Conservation (phyloP, 176 grass and related monocot species). For the Aegilops speltoides region DNA sequence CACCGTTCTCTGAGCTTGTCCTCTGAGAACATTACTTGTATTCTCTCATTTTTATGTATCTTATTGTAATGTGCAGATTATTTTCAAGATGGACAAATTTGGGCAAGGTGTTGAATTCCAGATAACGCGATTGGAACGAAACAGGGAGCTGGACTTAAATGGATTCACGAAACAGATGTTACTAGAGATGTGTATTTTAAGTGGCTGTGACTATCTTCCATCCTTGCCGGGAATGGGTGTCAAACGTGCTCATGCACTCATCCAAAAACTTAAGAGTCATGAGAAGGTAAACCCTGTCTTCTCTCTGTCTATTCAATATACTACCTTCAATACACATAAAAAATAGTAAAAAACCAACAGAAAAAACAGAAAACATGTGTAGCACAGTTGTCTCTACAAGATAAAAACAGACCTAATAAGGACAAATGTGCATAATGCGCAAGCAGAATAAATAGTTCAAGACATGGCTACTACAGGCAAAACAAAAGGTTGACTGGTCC, state of each 20-base stretch:
- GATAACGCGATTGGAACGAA: constrained; percentile 55
- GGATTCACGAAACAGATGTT: constrained; percentile 93
- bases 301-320: neutral
- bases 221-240: constrained; percentile 96
- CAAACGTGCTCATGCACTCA: constrained; percentile 84
- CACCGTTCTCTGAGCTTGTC: neutral
- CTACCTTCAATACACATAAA: constrained; percentile 10
- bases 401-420: constrained; percentile 4
- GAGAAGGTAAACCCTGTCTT: constrained; percentile 68
- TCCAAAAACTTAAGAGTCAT: constrained; percentile 73
- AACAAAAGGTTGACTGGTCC: neutral
- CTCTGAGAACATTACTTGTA: constrained; percentile 16
- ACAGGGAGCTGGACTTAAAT: constrained; percentile 78
- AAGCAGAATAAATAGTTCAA: constrained; percentile 21
- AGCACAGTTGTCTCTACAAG: neutral
- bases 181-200: constrained; percentile 99
- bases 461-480: neutral
- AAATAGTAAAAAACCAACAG: neutral
- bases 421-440: neutral
- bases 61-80: constrained; percentile 54
- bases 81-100: constrained; percentile 99
- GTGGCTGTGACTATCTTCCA: constrained; percentile 95
- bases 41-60: neutral
- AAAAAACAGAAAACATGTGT: neutral
- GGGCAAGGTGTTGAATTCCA: constrained; percentile 93